A percentile compares a stretch with the other conserved stretches of the same genome.
Evolutionary conservation across 2,329 filamentous ascomycete species (phyloP).

Genomic region (Colletotrichum zoysiae): DNA sequence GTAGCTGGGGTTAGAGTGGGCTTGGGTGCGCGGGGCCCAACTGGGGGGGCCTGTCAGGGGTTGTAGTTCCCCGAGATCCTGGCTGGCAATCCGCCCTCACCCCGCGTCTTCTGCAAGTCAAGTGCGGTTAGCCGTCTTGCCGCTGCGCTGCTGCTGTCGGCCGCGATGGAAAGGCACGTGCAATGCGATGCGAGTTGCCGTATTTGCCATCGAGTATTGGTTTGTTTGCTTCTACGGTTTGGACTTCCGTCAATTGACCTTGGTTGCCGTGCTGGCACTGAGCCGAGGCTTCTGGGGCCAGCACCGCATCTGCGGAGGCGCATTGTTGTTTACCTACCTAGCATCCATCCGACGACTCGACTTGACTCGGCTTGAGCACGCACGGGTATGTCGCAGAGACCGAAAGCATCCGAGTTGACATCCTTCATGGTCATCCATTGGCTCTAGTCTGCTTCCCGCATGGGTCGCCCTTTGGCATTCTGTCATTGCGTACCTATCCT

Average conservation of each 20-base stretch:
- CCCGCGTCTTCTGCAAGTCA: constrained; percentile 33
- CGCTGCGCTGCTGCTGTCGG: constrained; percentile 13
- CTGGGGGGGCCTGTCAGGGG: constrained; percentile 40
- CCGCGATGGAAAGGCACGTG: constrained; percentile 35
- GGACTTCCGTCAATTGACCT: constrained; percentile 21
- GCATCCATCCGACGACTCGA: constrained; percentile 13
- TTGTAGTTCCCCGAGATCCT: constrained; percentile 36
- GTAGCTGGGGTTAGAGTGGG: constrained; percentile 16
- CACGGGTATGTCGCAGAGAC: not conserved
- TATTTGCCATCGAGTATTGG: not conserved
- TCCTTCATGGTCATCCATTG: not conserved
- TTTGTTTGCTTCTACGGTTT: constrained; percentile 21
- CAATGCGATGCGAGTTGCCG: constrained; percentile 29
- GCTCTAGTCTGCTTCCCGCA: not conserved
- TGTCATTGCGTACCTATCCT: not conserved
- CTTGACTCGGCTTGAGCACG: constrained; percentile 7
- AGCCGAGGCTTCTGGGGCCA: constrained; percentile 26
- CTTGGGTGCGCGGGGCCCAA: constrained; percentile 33
- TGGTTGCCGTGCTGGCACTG: not conserved
- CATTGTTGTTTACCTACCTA: constrained; percentile 18
- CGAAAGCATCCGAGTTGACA: not conserved
- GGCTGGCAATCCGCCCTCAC: constrained; percentile 32
- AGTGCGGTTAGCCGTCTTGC: constrained; percentile 11
- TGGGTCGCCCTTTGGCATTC: not conserved
- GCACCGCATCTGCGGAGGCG: constrained; percentile 5